Evolutionary conservation across 345 rosid species (phyloP), one percentile per base, ranked within the genome.

Genomic region (Ceriops tagal): DNA sequence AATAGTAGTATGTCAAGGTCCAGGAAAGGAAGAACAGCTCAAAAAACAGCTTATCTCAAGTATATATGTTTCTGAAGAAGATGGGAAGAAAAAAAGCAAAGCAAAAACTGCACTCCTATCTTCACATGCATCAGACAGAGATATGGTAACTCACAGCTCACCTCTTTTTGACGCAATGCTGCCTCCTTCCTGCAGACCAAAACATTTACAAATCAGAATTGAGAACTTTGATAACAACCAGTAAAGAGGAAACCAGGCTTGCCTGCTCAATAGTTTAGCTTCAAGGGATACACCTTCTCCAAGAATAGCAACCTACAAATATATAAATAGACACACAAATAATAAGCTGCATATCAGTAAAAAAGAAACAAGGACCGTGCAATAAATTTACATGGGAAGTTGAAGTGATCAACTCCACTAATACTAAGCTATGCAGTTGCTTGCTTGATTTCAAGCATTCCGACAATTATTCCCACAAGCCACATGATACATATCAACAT

Each of bases 241-340:
- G 64, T 35, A 76, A 31, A 72, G 49, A 70, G 75, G 56, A 43
- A 72, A 30, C 39, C 11, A 69, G 30, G 69, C 75, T 74, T 68
- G 88, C 98, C 98, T 86, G 86, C 85, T 92, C 82, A 95, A 77
- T 77, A 90, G 71, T 84, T 92, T 92, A 55, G 98, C 96, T 86
- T 92, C 99, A 61, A 95, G 79, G 61, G 99, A 95, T 55, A 87
- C 89, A 78, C 99, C 98, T 77, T 90, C 99, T 68, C 99, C 99
- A 77, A 96, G 88, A 53, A 92, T 82, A 59, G 98, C 98, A 78
- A 92, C 99, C 99, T 95, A 75, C 66, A n/a, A 31, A 71, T 35
- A 46, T 32, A 69, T 64, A 73, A 70, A 62, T 67, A 4, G 39
- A 59, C 9, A 71, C 24, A 58, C 26, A 5, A 66, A 57, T 71